Conservation (phyloP, 2,329 filamentous ascomycete species). For the Pseudocercospora cruenta region DNA sequence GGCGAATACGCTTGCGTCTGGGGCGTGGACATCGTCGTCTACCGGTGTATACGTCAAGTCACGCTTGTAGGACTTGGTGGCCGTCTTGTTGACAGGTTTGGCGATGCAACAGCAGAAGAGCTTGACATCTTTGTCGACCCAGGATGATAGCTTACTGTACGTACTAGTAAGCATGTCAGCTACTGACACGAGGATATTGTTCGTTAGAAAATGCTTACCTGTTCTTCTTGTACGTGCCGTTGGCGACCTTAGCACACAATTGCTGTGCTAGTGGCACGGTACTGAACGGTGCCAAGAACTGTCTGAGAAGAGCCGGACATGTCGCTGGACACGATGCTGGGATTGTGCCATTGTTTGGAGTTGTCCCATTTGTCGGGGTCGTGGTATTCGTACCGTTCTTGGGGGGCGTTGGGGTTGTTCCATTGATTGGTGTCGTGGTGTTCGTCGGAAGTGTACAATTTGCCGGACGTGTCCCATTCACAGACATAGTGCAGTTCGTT, state of each 20-base stretch:
- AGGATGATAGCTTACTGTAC: neutral
- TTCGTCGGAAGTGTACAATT: neutral
- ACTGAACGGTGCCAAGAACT: neutral
- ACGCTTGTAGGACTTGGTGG: neutral
- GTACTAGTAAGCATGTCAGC: neutral
- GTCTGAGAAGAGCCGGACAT: neutral
- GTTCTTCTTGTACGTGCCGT: slow-evolving; percentile 3
- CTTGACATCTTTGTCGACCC: neutral
- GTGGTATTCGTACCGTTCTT: neutral
- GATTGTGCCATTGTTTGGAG: neutral
- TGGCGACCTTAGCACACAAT: neutral
- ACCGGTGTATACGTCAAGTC: neutral
- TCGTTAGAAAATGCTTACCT: neutral
- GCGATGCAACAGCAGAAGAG: slow-evolving; percentile 5
- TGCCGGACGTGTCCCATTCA: no score
- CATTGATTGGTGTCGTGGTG: neutral
- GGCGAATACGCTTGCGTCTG: neutral
- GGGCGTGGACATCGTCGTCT: neutral
- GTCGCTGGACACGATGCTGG: neutral
- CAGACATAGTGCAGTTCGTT: no score
- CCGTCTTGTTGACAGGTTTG: neutral
- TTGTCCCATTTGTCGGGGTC: neutral
- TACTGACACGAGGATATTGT: neutral
- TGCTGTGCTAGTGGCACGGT: neutral
- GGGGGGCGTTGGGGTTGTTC: neutral